Conservation (phyloP, 1,284 basidiomycete species). For the Cystobasidiaceae sp. region DNA sequence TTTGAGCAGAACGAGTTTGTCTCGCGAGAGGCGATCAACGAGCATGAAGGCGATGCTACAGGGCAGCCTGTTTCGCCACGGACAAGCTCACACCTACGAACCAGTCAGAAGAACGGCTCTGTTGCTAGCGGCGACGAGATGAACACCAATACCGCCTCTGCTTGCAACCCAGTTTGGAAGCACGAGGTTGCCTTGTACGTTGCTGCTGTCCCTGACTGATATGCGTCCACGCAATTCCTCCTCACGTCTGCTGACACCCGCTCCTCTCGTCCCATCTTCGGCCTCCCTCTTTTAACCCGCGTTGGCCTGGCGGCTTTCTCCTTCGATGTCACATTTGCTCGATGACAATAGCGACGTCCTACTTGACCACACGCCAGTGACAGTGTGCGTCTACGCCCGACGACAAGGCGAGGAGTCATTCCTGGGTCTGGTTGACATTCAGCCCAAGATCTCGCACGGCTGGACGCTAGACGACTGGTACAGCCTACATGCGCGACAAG, state of each 20-base stretch:
- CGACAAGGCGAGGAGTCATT: constrained; percentile 75
- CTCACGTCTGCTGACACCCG: too few relatives aligned
- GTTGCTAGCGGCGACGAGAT: background rate
- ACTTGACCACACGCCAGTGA: constrained; percentile 76
- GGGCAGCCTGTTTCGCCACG: constrained; percentile 58
- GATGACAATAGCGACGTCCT: constrained; percentile 73
- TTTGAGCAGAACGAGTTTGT: constrained; percentile 99
- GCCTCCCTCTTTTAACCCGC: too few relatives aligned
- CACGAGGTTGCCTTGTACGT: constrained; percentile 95
- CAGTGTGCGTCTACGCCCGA: constrained; percentile 90
- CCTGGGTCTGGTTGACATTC: constrained; percentile 85
- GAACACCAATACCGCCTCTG: constrained; percentile 48
- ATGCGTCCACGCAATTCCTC: too few relatives aligned
- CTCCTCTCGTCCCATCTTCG: too few relatives aligned
- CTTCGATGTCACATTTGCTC: background rate
- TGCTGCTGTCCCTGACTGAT: constrained; percentile 19
- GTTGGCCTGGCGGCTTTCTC: too few relatives aligned
- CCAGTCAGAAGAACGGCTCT: background rate
- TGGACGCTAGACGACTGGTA: constrained; percentile 98
- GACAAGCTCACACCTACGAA: constrained; percentile 7
- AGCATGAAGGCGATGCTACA: constrained; percentile 78
- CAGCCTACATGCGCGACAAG: constrained; percentile 49
- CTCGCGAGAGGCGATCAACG: constrained; percentile 77
- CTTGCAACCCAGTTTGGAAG: constrained; percentile 96
- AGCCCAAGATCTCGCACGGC: constrained; percentile 80